These are phyloP conservation scores for Tuber aestivum DNA, from an alignment of 495 filamentous ascomycete genomes.

Conservation along the genomic window DNA sequence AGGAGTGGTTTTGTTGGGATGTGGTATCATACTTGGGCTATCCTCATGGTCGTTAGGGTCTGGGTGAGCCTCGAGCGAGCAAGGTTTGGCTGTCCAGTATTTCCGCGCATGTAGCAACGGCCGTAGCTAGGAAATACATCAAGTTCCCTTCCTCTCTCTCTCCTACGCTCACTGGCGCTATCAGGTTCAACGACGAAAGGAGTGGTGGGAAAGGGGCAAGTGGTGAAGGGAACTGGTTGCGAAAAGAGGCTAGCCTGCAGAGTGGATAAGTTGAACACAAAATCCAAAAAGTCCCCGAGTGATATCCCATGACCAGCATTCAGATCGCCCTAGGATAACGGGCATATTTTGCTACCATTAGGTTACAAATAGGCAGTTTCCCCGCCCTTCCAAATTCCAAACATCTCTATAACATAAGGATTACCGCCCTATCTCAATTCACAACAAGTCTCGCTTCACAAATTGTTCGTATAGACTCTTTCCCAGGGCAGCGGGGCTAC, in stretches of 20 bases:
- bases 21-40: no score
- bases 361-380: background rate
- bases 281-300: background rate
- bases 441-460: constrained; percentile 91
- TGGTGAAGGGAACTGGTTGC: background rate
- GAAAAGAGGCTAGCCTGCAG: background rate
- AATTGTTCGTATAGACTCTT: constrained; percentile 93
- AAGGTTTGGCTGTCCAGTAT: no score
- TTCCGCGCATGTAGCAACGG: no score
- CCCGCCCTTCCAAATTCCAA: background rate
- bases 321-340: background rate
- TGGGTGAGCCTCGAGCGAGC: no score
- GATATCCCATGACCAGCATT: background rate
- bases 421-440: constrained; percentile 41
- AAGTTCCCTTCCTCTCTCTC: no score
- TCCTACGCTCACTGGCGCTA: no score
- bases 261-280: background rate
- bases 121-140: no score
- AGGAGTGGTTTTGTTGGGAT: no score
- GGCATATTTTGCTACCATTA: background rate
- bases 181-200: background rate
- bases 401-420: background rate
- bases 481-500: constrained; percentile 82
- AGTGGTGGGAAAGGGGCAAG: background rate
- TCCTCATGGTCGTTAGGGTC: no score